Evolutionary conservation across 257 asterid genomes (phyloP), one percentile per base, ranked within the genome.

Genomic region (Catharanthus roseus): DNA sequence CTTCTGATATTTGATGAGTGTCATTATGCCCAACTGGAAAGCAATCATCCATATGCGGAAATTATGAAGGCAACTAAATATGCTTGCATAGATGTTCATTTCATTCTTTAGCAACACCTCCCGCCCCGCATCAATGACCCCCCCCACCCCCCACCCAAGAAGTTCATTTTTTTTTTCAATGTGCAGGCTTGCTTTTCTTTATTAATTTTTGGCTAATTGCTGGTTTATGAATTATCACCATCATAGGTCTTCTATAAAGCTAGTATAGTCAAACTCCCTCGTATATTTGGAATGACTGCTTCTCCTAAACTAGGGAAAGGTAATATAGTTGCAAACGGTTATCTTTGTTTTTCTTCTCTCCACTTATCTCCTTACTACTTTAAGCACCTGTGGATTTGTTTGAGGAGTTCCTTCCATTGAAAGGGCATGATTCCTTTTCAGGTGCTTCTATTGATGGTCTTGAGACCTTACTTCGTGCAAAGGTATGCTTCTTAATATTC

Each of bases 221-320:
- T 75, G 53, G 41, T n/a, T 65, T 63, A 55, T 62, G 71, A 58
- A 77, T 76, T 72, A 57, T 78, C 73, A 50, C 75, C 66, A 63
- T 77, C 53, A 50, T 81, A 95, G 99, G 85, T 89, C 79, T 91
- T 88, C 83, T 91, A 95, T 77, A 86, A 89, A 71, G 57, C 68
- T 75, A 91, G 86, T 77, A 73, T 24, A 6, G 73, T 67, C n/a
- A 86, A 85, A 79, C 87, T 86, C 77, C 99, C 99, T 66, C 97
- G 97, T 67, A 95, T 95, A 68, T 91, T 91, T 83, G 99, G 99
- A 83, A 89, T 95, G 99, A 95, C 99, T 10, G 99, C 99, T 61
- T 95, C 99, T 72, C 99, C 99, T 68, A 89, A 63, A 79, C 69
- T 86, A 54, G 99, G 99, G 80, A 95, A 89, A 95, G 97, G 99